Evolutionary conservation across 345 rosid species (phyloP), one percentile per base, ranked within the genome.

Genomic region (Clarkia xantiana): DNA sequence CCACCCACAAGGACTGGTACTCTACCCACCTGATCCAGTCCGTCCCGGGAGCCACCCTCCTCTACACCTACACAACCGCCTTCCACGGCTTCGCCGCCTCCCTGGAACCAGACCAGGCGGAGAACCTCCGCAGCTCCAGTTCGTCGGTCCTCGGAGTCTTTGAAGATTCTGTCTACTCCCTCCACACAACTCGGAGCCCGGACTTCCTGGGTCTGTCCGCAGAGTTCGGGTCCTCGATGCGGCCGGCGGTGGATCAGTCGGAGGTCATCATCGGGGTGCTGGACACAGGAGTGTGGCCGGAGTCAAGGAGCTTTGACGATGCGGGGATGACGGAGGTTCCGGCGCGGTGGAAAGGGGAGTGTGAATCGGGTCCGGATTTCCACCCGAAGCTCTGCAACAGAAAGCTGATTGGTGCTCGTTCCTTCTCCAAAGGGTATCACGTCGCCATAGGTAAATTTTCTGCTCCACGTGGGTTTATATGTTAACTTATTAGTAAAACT

Each of bases 231-330:
- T 45, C 64, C 41, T 56, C 49, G 54, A 45, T 63, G 4, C 73
- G 74, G n/a, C 59, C 60, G 47, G 23, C 66, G 40, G 65, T 84
- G 11, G 67, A 77, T 3, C 53, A 56, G 14, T 2, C 40, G 9
- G 81, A 67, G 23, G 90, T 90, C 22, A 23, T 85, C 7, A 61
- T 90, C 14, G 97, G 97, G 0, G 94, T 90, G 15, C 72, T 90
- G 0, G 97, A 90, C 42, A 82, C 94, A 0, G 97, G 97, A 1
- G 79, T 85, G 13, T 85, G 90, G 97, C 97, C 97, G 0, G 95
- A 82, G 61, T 80, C 85, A 0, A 69, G 62, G 49, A 78, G 87
- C 12, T 85, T 69, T 17, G 76, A 74, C 45, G 97, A 82, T 44
- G 29, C 70, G 0, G 82, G 74, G 2, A 82, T 85, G 90, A 72